These are phyloP conservation scores for Phytophthora tentaculata DNA, from an alignment of 352 stramenopile genomes.

Conservation along the genomic window DNA sequence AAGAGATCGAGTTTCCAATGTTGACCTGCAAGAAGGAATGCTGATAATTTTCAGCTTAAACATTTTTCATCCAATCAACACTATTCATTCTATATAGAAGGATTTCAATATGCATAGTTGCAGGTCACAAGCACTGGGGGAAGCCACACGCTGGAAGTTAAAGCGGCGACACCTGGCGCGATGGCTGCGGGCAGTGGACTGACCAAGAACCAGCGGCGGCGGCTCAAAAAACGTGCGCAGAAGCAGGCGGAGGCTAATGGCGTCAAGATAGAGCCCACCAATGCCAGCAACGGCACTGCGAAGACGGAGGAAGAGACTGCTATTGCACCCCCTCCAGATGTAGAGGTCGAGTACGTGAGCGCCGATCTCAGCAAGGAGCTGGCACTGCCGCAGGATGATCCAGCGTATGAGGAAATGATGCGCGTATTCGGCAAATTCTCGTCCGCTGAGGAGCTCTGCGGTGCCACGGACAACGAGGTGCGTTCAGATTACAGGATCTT, in stretches of 20 bases:
- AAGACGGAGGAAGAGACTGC: constrained; percentile 4
- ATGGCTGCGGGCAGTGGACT: constrained; percentile 42
- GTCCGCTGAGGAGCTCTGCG: constrained; percentile 82
- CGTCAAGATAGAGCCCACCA: constrained; percentile 5
- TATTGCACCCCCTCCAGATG: constrained; percentile 27
- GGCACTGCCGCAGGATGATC: constrained; percentile 63
- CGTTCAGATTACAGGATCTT: constrained; percentile 8
- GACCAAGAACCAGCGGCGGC: constrained; percentile 85
- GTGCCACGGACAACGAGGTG: constrained; percentile 57
- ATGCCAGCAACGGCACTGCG: constrained; percentile 1
- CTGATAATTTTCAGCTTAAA: constrained; percentile 7
- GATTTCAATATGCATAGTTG: constrained; percentile 3
- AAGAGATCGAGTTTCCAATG: neutral
- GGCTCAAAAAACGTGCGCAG: constrained; percentile 85
- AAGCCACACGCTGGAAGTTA: constrained; percentile 14
- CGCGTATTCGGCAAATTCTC: constrained; percentile 89
- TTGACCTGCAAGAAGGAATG: neutral
- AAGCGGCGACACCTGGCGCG: constrained; percentile 17
- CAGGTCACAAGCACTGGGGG: constrained; percentile 8
- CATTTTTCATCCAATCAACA: constrained; percentile 5
- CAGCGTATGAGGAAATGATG: constrained; percentile 86
- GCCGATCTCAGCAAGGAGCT: constrained; percentile 73
- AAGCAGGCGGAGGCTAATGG: constrained; percentile 60
- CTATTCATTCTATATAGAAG: neutral
- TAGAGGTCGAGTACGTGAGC: constrained; percentile 89